Evolutionary conservation across 2,329 filamentous ascomycete genomes (phyloP), one percentile per base, ranked within the genome.

Genomic region (Ophiostoma sp.): DNA sequence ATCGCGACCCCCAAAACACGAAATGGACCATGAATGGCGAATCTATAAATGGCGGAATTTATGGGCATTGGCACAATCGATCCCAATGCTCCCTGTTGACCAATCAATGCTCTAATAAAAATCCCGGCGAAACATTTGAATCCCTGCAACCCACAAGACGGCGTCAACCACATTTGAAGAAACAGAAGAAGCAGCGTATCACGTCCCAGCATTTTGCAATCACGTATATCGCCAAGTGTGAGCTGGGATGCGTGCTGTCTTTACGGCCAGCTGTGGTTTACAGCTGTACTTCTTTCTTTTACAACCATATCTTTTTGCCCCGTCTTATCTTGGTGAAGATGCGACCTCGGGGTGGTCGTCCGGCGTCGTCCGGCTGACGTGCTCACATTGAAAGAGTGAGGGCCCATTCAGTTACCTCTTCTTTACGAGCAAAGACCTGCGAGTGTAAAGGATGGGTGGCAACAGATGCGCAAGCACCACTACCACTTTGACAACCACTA

Each of bases 201-300:
- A 69, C 31, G 19, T 39, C 19, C 31, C n/a, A n/a, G 66, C 31
- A 52, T 69, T 69, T 52, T 33, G 19, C 66, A 69, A 55, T 55
- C 66, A 55, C 19, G 28, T 17, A 55, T 33, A 55, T 55, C 39
- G 22, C 61, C 31, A 45, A 12, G 19, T 2, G 5, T 4, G 59
- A n/a, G 33, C 33, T n/a, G 33, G 33, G 55, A 19, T 33, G 25
- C 55, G n/a, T 39, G 59, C 59, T 63, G 7, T 39, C 50, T 12
- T 55, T 15, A 15, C 8, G 19, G n/a, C 22, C n/a, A 52, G 22
- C 19, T 11, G n/a, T 22, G 22, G 19, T n/a, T 22, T n/a, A 50
- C 12, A n/a, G 7, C 17, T 50, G 5, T 7, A n/a, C 33, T 36
- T 36, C 33, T 8, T 36, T 4, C 33, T 52, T 52, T 8, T 4